Percentiles rank a stretch among this genome's conserved stretches.
These are phyloP conservation scores for Murraya koenigii DNA, from an alignment of 345 rosid genomes.

Conservation along the genomic window DNA sequence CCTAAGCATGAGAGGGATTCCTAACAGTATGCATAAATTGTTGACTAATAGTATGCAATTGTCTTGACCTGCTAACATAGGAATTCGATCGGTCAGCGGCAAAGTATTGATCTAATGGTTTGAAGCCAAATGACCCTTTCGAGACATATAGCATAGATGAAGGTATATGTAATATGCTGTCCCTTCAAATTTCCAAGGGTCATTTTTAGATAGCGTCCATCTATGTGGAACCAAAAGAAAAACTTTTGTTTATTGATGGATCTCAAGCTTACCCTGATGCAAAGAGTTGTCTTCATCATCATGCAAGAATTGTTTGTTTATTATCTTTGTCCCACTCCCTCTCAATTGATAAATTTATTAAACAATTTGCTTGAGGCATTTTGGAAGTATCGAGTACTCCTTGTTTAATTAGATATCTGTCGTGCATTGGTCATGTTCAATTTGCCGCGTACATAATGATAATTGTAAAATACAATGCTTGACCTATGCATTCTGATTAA, in stretches of 20 bases:
- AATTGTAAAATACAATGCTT: slow-evolving; percentile 9
- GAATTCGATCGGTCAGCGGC: slow-evolving; percentile 1
- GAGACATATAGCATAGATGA: neutral
- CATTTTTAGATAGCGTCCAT: neutral
- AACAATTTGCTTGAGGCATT: neutral
- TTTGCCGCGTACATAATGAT: slow-evolving; percentile 7
- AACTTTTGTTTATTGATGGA: slow-evolving; percentile 13
- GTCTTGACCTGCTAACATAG: neutral
- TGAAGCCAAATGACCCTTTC: neutral
- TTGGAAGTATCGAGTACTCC: slow-evolving; percentile 12
- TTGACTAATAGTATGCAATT: neutral
- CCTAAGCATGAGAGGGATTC: no score
- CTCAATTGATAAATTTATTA: neutral
- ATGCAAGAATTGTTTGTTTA: slow-evolving; percentile 1
- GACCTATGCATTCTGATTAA: neutral
- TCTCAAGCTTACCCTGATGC: neutral
- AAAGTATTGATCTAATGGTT: neutral
- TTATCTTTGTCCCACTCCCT: neutral
- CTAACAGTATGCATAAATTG: neutral
- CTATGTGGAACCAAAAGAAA: neutral
- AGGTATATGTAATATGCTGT: neutral
- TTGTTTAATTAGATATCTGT: neutral
- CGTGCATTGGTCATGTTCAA: slow-evolving; percentile 2
- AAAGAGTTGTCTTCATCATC: slow-evolving; percentile 8
- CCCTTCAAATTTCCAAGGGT: slow-evolving; percentile 14